Percentiles rank a stretch among this genome's conserved stretches.
These are phyloP conservation scores for Colletotrichum godetiae DNA, from an alignment of 2,329 filamentous ascomycete species.

Conservation along the genomic window DNA sequence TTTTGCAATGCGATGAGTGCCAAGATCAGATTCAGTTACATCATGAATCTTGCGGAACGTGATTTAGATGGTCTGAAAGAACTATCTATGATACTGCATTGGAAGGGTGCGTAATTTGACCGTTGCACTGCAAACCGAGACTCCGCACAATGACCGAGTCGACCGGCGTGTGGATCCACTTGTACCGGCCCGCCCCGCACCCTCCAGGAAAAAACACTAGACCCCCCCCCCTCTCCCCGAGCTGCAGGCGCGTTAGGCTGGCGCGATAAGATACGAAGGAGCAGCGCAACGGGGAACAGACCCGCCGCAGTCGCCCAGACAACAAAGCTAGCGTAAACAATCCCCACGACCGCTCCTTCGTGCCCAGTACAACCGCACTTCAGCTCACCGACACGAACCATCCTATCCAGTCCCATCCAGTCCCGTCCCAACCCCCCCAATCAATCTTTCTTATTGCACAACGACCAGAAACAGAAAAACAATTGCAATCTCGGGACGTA, in stretches of 20 bases:
- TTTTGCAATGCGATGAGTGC: not conserved
- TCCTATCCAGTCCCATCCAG: not conserved
- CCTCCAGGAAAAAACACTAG: not conserved
- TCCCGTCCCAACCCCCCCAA: slow-evolving; percentile 4
- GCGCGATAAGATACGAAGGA: slow-evolving; percentile 26
- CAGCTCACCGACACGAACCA: slow-evolving; percentile 32
- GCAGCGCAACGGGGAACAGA: slow-evolving; percentile 9
- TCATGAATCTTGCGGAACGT: too few relatives aligned
- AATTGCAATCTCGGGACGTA: slow-evolving; percentile 15
- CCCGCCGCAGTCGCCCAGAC: slow-evolving; percentile 24
- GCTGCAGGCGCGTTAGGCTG: slow-evolving; percentile 21
- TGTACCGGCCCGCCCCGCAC: slow-evolving; percentile 28
- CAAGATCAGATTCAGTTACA: too few relatives aligned
- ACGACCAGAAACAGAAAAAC: slow-evolving; percentile 12
- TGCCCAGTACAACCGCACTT: slow-evolving; percentile 15
- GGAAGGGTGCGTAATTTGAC: not conserved
- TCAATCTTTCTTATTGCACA: slow-evolving; percentile 1
- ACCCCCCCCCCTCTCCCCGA: slow-evolving; percentile 3
- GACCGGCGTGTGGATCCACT: slow-evolving; percentile 1
- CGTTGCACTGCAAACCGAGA: not conserved
- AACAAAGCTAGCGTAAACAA: slow-evolving; percentile 32
- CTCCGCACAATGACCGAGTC: slow-evolving; percentile 6
- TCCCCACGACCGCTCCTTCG: slow-evolving; percentile 20
- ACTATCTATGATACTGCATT: too few relatives aligned
- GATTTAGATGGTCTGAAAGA: too few relatives aligned